Percentiles rank a stretch among this genome's conserved stretches.
Evolutionary conservation across 805 yeast genomes (phyloP).

Genomic region (Schizosaccharomyces osmophilus): DNA sequence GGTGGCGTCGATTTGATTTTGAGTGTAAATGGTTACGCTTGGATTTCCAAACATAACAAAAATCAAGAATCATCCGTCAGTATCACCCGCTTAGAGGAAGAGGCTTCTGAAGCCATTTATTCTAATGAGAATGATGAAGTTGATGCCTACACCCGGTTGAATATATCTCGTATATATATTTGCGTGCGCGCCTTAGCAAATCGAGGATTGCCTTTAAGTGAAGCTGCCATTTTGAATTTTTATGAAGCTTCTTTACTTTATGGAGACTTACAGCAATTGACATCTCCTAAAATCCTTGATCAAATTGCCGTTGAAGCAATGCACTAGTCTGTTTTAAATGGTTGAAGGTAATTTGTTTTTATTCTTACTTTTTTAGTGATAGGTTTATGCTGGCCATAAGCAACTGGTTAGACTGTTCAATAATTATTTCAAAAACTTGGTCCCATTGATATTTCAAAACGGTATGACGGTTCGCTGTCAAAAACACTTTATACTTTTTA

Average conservation of each 20-base stretch:
- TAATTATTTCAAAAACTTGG: too few species aligned
- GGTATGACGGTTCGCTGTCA: too few species aligned
- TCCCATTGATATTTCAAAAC: too few species aligned
- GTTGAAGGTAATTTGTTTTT: too few species aligned
- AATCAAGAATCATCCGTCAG: conserved; percentile 6
- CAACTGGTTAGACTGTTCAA: too few species aligned
- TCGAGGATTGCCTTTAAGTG: background rate
- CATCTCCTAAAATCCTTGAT: background rate
- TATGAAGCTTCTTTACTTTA: background rate
- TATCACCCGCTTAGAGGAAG: conserved; percentile 73
- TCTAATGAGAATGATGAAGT: conserved; percentile 59
- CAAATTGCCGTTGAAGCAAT: background rate
- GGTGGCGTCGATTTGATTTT: conserved; percentile 78
- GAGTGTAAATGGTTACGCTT: conserved; percentile 85
- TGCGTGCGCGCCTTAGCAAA: background rate
- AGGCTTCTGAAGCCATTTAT: conserved; percentile 84
- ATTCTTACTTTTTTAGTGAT: too few species aligned
- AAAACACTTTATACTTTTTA: too few species aligned
- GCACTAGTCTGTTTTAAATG: background rate
- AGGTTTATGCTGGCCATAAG: too few species aligned
- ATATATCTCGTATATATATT: background rate
- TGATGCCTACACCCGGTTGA: conserved; percentile 15
- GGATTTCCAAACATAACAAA: conserved; percentile 41
- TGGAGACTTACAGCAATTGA: background rate
- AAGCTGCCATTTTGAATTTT: background rate